A percentile compares a stretch with the other conserved stretches of the same genome.
Conservation (phyloP, 1,284 basidiomycete genomes). For the Leucoagaricus sp. region DNA sequence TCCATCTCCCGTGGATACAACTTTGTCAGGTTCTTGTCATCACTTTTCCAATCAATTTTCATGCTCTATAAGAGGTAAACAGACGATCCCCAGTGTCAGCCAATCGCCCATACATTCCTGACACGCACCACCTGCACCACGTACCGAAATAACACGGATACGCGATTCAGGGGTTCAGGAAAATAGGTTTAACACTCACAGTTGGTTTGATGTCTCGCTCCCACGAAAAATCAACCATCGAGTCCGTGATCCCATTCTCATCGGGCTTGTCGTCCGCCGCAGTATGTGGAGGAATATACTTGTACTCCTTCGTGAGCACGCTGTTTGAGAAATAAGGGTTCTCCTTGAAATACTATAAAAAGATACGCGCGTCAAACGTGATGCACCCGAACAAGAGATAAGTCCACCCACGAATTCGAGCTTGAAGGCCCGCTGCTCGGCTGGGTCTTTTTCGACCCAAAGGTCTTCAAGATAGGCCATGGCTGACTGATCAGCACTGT, state of each 20-base stretch:
- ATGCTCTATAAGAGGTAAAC: constrained; percentile 41
- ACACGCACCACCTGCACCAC: no score
- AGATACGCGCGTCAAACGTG: not conserved
- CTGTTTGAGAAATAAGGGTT: constrained; percentile 79
- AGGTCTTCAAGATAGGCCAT: constrained; percentile 77
- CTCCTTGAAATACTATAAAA: constrained; percentile 71
- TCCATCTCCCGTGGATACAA: constrained; percentile 68
- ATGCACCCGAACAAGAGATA: not conserved
- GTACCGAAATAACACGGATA: no score
- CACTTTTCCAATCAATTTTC: constrained; percentile 83
- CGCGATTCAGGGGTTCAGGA: not conserved
- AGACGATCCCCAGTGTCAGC: not conserved
- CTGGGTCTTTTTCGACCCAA: constrained; percentile 70
- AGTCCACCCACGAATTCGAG: constrained; percentile 72
- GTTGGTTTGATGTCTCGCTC: constrained; percentile 66
- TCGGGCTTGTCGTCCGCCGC: constrained; percentile 60
- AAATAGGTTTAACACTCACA: constrained; percentile 41
- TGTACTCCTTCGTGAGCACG: constrained; percentile 79
- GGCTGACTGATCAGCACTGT: constrained; percentile 70
- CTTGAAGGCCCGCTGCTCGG: constrained; percentile 72
- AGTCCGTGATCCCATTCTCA: constrained; percentile 68
- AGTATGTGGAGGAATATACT: constrained; percentile 58
- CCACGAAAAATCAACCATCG: constrained; percentile 80
- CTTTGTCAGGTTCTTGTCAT: constrained; percentile 75
- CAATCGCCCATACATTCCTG: no score